Conservation (phyloP, 441 rosid species). For the Corymbia citriodora region DNA sequence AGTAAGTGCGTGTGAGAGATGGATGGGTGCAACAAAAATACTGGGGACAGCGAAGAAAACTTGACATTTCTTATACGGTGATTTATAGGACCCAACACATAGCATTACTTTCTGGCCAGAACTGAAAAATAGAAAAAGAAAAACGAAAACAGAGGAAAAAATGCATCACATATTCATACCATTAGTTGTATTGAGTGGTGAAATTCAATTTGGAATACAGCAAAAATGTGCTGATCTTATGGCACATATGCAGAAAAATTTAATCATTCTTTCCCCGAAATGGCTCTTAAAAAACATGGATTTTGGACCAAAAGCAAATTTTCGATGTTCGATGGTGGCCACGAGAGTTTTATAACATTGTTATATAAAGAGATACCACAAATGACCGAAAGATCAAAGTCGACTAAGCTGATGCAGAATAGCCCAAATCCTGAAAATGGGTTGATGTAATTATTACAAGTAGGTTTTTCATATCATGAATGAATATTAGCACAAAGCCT, state of each 20-base stretch:
- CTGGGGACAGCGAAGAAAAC: background rate
- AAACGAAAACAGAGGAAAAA: background rate
- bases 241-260: background rate
- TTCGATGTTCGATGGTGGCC: background rate
- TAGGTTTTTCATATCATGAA: background rate
- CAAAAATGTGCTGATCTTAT: background rate
- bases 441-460: background rate
- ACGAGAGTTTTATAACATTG: background rate
- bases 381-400: background rate
- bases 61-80: background rate
- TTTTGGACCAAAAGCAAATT: background rate
- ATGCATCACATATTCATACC: background rate
- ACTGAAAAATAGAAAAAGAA: background rate
- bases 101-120: background rate
- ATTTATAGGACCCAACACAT: background rate
- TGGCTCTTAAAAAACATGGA: background rate
- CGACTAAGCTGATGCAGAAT: background rate
- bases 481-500: background rate
- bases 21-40: too few species aligned
- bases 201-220: background rate
- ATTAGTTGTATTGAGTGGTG: background rate
- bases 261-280: background rate
- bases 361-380: background rate
- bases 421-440: background rate
- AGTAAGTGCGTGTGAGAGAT: background rate